Conservation (phyloP, 306 rosid genomes). For the Amphicarpaea edgeworthii region DNA sequence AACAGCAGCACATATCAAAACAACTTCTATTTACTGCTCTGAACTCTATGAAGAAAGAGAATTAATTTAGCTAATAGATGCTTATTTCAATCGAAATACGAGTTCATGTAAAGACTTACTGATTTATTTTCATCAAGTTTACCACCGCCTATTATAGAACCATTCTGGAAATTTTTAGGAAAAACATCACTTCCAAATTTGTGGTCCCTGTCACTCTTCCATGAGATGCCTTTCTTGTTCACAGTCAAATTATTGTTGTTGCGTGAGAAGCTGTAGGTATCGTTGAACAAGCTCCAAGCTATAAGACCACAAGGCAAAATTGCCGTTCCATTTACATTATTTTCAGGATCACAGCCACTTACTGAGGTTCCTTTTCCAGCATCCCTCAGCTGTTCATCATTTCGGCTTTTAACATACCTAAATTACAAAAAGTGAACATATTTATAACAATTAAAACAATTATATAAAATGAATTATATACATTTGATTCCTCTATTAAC, state of each 20-base stretch:
- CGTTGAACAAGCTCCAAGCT: constrained; percentile 98
- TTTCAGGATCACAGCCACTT: constrained; percentile 78
- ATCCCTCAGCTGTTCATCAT: constrained; percentile 78
- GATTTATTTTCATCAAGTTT: constrained; percentile 40
- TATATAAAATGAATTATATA: neutral
- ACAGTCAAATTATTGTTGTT: constrained; percentile 47
- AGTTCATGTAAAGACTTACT: constrained; percentile 56
- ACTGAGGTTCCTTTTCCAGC: constrained; percentile 24
- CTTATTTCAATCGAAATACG: constrained; percentile 30
- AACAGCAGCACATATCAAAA: constrained; percentile 10
- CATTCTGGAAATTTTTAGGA: constrained; percentile 87
- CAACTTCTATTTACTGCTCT: neutral
- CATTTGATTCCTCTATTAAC: constrained; percentile 9
- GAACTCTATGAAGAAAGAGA: constrained; percentile 3
- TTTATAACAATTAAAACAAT: constrained; percentile 22
- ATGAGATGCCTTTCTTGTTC: constrained; percentile 80
- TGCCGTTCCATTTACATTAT: constrained; percentile 41
- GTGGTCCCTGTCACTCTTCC: constrained; percentile 95
- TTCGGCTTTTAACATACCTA: constrained; percentile 97
- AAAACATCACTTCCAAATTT: constrained; percentile 88
- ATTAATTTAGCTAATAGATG: neutral
- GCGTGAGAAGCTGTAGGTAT: constrained; percentile 75
- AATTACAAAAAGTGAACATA: constrained; percentile 16
- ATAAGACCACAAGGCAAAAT: constrained; percentile 96
- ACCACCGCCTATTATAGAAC: constrained; percentile 72